Percentiles rank a stretch among this genome's conserved stretches.
phyloP scores from a whole-genome alignment of 352 stramenopile species.

The Phytopythium delawarense region DNA sequence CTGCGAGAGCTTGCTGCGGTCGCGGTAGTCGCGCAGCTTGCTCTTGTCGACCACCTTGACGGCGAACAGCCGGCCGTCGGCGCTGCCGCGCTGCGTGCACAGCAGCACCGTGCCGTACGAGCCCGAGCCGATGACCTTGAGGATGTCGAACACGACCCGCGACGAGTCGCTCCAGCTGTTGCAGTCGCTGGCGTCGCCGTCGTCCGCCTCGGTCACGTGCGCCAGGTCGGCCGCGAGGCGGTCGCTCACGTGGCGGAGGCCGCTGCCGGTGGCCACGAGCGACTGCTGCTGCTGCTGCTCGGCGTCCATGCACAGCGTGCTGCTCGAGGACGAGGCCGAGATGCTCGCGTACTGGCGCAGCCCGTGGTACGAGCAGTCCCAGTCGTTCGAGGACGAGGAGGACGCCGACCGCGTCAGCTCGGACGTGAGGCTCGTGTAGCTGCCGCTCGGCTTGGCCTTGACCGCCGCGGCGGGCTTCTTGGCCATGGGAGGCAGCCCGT shows the following conservation, averaged over 20 bases:
- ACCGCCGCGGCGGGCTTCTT: slow-evolving; percentile 7
- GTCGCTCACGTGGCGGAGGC: not conserved
- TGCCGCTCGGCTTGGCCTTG: slow-evolving; percentile 17
- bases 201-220: slow-evolving; percentile 14
- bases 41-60: slow-evolving; percentile 79
- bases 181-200: slow-evolving; percentile 7
- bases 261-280: not conserved
- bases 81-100: slow-evolving; percentile 38
- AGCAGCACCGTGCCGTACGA: slow-evolving; percentile 76
- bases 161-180: slow-evolving; percentile 13
- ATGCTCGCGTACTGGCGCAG: slow-evolving; percentile 13
- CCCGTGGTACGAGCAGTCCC: slow-evolving; percentile 18
- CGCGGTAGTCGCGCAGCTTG: slow-evolving; percentile 35
- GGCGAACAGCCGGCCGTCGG: slow-evolving; percentile 43
- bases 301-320: slow-evolving; percentile 37
- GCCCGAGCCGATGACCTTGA: slow-evolving; percentile 66
- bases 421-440: slow-evolving; percentile 19
- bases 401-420: slow-evolving; percentile 1
- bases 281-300: slow-evolving; percentile 14
- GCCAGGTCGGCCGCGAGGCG: slow-evolving; percentile 11
- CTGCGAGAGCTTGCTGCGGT: slow-evolving; percentile 17
- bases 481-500: slow-evolving; percentile 10
- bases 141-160: slow-evolving; percentile 62
- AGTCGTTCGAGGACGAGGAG: slow-evolving; percentile 14
- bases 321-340: slow-evolving; percentile 46